Evolutionary conservation across 139 green algal genomes (phyloP).

Genomic region (Chlorella ohadii): DNA sequence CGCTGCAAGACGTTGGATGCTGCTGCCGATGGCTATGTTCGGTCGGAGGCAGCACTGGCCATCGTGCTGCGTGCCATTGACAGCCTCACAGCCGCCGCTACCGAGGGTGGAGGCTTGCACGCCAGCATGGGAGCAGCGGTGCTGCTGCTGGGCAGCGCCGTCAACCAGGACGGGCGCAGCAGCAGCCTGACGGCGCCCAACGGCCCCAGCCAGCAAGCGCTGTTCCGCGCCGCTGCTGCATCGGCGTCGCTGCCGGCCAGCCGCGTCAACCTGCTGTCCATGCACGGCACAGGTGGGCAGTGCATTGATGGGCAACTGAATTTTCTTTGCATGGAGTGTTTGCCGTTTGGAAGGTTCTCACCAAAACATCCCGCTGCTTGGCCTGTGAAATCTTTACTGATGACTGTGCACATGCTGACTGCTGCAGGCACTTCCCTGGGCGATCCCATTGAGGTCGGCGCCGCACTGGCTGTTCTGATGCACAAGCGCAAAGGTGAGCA

Average conservation of each 20-base stretch:
- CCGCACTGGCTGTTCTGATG: conserved; percentile 48
- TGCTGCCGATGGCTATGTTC: conserved; percentile 83
- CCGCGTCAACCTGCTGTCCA: conserved; percentile 33
- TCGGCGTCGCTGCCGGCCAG: conserved; percentile 7
- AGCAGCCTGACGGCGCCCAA: conserved; percentile 61
- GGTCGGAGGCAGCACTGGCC: conserved; percentile 59
- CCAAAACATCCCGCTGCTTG: too few relatives aligned
- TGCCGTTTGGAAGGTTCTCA: too few relatives aligned
- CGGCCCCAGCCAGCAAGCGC: conserved; percentile 58
- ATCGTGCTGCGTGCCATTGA: conserved; percentile 6
- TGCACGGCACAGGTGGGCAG: conserved; percentile 73
- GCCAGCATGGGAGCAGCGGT: neutral
- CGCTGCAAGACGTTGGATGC: conserved; percentile 90
- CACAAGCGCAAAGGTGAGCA: conserved; percentile 32
- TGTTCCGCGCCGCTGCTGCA: conserved; percentile 61
- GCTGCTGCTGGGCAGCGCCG: conserved; percentile 25
- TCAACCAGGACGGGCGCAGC: conserved; percentile 62
- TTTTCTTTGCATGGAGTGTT: too few relatives aligned
- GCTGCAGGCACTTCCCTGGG: conserved; percentile 55
- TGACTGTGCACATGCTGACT: neutral
- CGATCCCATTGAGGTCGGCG: conserved; percentile 68
- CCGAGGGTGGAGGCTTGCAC: neutral
- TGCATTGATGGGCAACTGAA: too few relatives aligned
- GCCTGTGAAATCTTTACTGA: too few relatives aligned
- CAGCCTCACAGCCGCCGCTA: conserved; percentile 5